Base-by-base conservation (phyloP, 306 rosid species). In the Pyrus betulifolia region DNA sequence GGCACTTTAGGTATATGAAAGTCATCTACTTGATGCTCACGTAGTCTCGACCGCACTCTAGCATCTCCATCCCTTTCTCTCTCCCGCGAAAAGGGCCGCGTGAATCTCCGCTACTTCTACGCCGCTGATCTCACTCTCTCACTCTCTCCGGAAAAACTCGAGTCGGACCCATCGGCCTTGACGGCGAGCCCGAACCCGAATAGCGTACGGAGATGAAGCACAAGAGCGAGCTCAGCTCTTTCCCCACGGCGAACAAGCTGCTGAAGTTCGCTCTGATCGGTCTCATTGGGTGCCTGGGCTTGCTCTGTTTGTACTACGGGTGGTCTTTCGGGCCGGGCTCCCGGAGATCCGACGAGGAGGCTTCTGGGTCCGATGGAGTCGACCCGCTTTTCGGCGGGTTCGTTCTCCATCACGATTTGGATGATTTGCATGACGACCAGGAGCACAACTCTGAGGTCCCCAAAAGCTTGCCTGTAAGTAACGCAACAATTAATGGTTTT, bases 301-400 rank as follows among this genome's bases (percentile, higher is more conserved):
- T 88, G 74, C 49, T 72, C 45, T 88, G 91, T 17, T 83, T 88
- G 27, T 85, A 76, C 73, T 83, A 73, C 49, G 85, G 86, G 6
- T 83, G 88, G 51, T 85, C 80, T 14, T 83, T 83, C 33, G 91
- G 85, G 25, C 91, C 89, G n/a, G 77, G 89, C n/a, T 81, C 84
- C 3, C 86, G 87, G 55, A 78, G 83, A 74, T 81, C 85, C 49
- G 89, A 83, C 74, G 78, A 27, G 1, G 85, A 77, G 5, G 19
- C 69, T 35, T 40, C 79, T 0, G 74, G 54, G 18, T 61, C 79
- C 21, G 83, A 46, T 28, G 75, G 82, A n/a, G 5, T 66, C 31
- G 86, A 76, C 79, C 74, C 85, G 15, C 71, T 74, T 4, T 59
- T 75, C 31, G 78, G 62, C 3, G 86, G 80, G 22, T 72, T 67